These are phyloP conservation scores for Tolypocladium tundrense DNA, from an alignment of 2,329 filamentous ascomycete species.

Conservation along the genomic window DNA sequence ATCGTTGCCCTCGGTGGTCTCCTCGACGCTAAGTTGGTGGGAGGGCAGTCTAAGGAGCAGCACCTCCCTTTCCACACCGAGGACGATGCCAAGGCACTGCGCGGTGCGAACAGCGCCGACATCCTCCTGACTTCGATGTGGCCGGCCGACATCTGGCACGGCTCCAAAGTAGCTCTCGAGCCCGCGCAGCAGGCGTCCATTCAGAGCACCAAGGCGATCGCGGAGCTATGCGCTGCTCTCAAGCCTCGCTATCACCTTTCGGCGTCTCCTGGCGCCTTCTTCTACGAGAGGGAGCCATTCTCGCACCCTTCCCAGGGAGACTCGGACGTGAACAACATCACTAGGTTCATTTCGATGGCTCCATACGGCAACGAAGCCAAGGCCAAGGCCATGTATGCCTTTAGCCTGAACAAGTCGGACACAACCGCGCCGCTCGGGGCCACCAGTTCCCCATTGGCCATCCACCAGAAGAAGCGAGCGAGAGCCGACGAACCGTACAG, in stretches of 20 bases:
- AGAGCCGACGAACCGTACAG: constrained; percentile 35
- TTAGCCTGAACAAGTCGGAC: constrained; percentile 58
- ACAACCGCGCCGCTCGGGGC: constrained; percentile 56
- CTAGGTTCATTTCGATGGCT: constrained; percentile 84
- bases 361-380: constrained; percentile 66
- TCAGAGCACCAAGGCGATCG: constrained; percentile 53
- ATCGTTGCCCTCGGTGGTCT: constrained; percentile 79
- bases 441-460: constrained; percentile 64
- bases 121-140: constrained; percentile 82
- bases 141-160: constrained; percentile 62
- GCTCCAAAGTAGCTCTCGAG: constrained; percentile 53
- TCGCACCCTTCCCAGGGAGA: constrained; percentile 49
- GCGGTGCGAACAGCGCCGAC: constrained; percentile 69
- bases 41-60: constrained; percentile 57
- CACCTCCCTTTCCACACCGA: constrained; percentile 69
- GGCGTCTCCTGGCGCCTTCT: constrained; percentile 52
- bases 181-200: constrained; percentile 42
- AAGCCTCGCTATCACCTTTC: constrained; percentile 92
- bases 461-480: constrained; percentile 48
- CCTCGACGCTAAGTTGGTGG: constrained; percentile 50
- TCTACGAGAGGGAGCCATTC: constrained; percentile 90
- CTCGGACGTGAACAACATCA: constrained; percentile 48
- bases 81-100: constrained; percentile 64
- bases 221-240: constrained; percentile 66
- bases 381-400: constrained; percentile 73